These are phyloP conservation scores for Sordariomycetes sp. DNA, from an alignment of 2,329 filamentous ascomycete genomes.

Conservation along the genomic window DNA sequence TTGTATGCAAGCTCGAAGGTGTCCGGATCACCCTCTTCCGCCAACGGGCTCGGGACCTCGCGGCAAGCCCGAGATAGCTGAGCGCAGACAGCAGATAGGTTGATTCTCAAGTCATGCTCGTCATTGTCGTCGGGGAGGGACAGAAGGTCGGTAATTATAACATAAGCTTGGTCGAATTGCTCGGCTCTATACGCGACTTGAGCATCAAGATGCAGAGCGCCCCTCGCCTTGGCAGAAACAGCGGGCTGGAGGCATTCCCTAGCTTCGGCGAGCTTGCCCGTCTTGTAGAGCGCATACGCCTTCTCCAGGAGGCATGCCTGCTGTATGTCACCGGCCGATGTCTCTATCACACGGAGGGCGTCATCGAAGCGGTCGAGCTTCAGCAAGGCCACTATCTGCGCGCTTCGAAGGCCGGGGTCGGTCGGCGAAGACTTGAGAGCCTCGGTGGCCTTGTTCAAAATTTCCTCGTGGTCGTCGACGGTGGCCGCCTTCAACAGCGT, in stretches of 20 bases:
- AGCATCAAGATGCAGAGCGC: slow-evolving; percentile 44
- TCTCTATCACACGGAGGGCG: slow-evolving; percentile 57
- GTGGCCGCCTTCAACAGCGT: slow-evolving; percentile 42
- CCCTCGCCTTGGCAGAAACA: slow-evolving; percentile 16
- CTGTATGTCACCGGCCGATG: slow-evolving; percentile 50
- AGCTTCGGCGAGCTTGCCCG: slow-evolving; percentile 59
- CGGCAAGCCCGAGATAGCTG: slow-evolving; percentile 56
- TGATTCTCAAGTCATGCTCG: slow-evolving; percentile 69
- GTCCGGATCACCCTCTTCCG: slow-evolving; percentile 31
- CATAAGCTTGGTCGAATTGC: slow-evolving; percentile 55
- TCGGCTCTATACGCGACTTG: slow-evolving; percentile 66
- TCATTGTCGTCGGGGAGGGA: slow-evolving; percentile 32
- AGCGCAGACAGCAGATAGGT: slow-evolving; percentile 59
- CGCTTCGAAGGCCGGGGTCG: slow-evolving; percentile 52
- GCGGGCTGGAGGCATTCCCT: slow-evolving; percentile 4
- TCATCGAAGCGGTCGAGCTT: slow-evolving; percentile 78
- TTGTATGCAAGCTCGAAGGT: slow-evolving; percentile 74
- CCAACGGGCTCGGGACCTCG: neutral
- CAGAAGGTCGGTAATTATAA: slow-evolving; percentile 51
- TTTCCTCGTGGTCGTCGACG: slow-evolving; percentile 63
- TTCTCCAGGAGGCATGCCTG: slow-evolving; percentile 55
- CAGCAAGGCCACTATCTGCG: slow-evolving; percentile 62
- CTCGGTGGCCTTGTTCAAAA: slow-evolving; percentile 53
- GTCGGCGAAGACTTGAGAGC: slow-evolving; percentile 50
- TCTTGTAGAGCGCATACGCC: slow-evolving; percentile 77